These are phyloP conservation scores for Tolypocladium paradoxum DNA, from an alignment of 2,329 filamentous ascomycete genomes.

Conservation along the genomic window DNA sequence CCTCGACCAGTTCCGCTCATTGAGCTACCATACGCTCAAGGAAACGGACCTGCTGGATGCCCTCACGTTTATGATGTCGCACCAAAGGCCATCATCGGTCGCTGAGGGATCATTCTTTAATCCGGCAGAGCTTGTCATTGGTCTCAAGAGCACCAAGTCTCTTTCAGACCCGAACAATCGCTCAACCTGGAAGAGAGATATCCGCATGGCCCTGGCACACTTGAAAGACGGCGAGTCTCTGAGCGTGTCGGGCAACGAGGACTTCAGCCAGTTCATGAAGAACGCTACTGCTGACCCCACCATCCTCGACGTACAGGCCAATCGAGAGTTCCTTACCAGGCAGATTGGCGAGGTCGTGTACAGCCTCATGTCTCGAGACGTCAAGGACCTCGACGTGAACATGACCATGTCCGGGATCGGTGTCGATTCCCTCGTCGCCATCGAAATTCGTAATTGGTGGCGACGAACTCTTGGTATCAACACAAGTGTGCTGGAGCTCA, in stretches of 20 bases:
- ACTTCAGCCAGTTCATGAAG: constrained; percentile 5
- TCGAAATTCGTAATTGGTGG: constrained; percentile 11
- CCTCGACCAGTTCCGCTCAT: constrained; percentile 4
- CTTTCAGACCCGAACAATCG: constrained; percentile 5
- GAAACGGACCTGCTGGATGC: constrained; percentile 5
- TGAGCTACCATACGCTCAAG: constrained; percentile 3
- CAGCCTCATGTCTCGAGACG: constrained; percentile 4
- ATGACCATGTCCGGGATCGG: constrained; percentile 4
- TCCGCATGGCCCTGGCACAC: constrained; percentile 3
- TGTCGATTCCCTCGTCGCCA: constrained; percentile 9
- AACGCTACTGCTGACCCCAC: constrained; percentile 1
- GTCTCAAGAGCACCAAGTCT: constrained; percentile 4
- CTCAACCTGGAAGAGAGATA: constrained; percentile 5
- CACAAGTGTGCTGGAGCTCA: constrained; percentile 5
- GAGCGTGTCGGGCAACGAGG: constrained; percentile 1
- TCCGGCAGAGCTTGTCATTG: constrained; percentile 3
- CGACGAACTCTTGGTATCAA: constrained; percentile 5
- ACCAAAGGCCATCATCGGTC: constrained; percentile 1
- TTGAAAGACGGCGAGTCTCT: background rate
- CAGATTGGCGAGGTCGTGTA: constrained; percentile 6
- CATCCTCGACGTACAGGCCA: constrained; percentile 1
- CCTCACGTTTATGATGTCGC: constrained; percentile 1
- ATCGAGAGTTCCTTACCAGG: background rate
- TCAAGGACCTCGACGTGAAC: constrained; percentile 4
- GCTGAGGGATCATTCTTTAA: background rate